These are phyloP conservation scores for Rhytidhysteron rufulum DNA, from an alignment of 2,329 filamentous ascomycete species.

Conservation along the genomic window DNA sequence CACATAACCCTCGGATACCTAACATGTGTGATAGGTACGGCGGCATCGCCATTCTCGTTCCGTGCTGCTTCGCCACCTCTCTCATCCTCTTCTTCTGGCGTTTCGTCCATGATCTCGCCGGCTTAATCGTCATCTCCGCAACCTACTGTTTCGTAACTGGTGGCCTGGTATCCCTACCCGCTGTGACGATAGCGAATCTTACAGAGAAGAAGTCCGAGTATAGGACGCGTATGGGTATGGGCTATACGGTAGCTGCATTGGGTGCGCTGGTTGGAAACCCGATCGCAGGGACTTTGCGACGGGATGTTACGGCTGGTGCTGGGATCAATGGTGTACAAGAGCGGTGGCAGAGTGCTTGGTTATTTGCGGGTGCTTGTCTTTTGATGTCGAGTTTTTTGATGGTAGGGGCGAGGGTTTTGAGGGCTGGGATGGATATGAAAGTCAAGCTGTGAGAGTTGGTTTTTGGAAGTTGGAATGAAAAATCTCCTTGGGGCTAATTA, in stretches of 20 bases:
- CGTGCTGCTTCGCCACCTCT: constrained; percentile 8
- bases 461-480: too few relatives aligned
- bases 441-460: too few relatives aligned
- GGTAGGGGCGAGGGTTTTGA: too few relatives aligned
- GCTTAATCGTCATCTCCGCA: constrained; percentile 33
- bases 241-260: constrained; percentile 37
- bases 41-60: constrained; percentile 9
- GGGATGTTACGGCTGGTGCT: constrained; percentile 4
- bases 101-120: constrained; percentile 37
- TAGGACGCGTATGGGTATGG: constrained; percentile 41
- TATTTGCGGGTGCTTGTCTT: too few relatives aligned
- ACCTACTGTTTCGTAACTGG: constrained; percentile 38
- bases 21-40: constrained; percentile 3
- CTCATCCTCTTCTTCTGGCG: constrained; percentile 53
- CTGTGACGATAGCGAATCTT: constrained; percentile 34
- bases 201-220: constrained; percentile 37
- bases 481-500: too few relatives aligned
- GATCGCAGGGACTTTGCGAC: constrained; percentile 37
- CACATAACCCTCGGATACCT: constrained; percentile 34
- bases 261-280: constrained; percentile 39
- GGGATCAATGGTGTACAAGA: neutral
- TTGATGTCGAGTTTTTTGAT: too few relatives aligned
- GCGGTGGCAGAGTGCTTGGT: too few relatives aligned
- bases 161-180: constrained; percentile 37
- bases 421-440: too few relatives aligned